Conservation (phyloP, 305 asterid species). For the Solanum hybrid region DNA sequence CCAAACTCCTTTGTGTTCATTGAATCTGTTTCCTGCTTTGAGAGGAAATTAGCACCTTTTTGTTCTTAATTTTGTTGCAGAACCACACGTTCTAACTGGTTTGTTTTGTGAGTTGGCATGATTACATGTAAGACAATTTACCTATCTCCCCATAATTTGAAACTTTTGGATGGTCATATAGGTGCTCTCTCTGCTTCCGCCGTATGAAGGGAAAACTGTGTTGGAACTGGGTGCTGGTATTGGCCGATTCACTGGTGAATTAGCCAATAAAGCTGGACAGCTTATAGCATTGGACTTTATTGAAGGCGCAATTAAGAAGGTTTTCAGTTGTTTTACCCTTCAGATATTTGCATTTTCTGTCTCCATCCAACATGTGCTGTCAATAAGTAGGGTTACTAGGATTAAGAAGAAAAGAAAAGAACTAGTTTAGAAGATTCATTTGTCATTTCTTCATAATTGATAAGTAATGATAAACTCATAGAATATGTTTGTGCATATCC, state of each 20-base stretch:
- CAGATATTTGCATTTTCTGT: conserved; percentile 1
- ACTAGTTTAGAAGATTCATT: neutral
- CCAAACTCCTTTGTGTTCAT: neutral
- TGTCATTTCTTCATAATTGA: neutral
- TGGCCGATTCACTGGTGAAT: conserved; percentile 93
- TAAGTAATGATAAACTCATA: neutral
- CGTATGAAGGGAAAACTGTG: conserved; percentile 68
- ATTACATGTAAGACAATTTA: neutral
- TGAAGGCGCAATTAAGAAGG: conserved; percentile 78
- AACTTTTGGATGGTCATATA: conserved; percentile 8
- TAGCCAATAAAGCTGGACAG: conserved; percentile 63
- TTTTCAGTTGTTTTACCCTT: conserved; percentile 15
- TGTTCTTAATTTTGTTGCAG: neutral
- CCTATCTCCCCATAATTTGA: neutral
- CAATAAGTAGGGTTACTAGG: neutral
- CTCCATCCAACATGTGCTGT: neutral
- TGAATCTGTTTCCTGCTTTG: neutral
- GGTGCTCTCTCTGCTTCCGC: conserved; percentile 87
- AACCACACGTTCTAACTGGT: neutral
- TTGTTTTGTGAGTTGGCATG: neutral
- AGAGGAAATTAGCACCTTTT: neutral
- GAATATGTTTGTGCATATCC: neutral
- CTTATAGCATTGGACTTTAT: conserved; percentile 82
- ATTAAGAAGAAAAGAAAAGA: neutral
- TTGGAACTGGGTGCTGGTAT: conserved; percentile 99